These are phyloP conservation scores for Tricholoma terreum DNA, from an alignment of 768 basidiomycete genomes.

Conservation along the genomic window DNA sequence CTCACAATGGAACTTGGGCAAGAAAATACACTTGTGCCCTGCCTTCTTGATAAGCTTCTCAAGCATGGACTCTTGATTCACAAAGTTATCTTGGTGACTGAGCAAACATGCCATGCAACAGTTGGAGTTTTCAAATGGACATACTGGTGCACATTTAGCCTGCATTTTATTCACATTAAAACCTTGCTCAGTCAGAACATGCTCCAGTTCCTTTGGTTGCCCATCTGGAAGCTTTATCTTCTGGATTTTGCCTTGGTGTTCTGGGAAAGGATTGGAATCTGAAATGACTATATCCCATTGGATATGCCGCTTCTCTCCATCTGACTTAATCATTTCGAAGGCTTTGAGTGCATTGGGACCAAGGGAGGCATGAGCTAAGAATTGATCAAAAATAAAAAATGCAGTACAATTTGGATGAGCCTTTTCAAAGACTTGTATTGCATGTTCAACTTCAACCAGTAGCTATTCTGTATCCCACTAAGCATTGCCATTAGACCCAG, in stretches of 20 bases:
- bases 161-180: slow-evolving; percentile 32
- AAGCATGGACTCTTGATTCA: too few species aligned
- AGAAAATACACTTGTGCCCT: too few species aligned
- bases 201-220: slow-evolving; percentile 32
- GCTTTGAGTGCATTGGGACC: slow-evolving; percentile 29
- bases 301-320: slow-evolving; percentile 26
- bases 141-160: slow-evolving; percentile 37
- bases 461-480: too few species aligned
- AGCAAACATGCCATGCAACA: slow-evolving; percentile 38
- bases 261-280: slow-evolving; percentile 20
- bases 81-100: slow-evolving; percentile 16
- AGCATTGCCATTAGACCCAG: too few species aligned
- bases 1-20: too few species aligned
- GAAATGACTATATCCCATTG: slow-evolving; percentile 28
- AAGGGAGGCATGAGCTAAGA: slow-evolving; percentile 32
- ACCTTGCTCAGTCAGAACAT: slow-evolving; percentile 35
- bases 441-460: too few species aligned
- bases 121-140: slow-evolving; percentile 29
- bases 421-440: too few species aligned
- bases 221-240: slow-evolving; percentile 34
- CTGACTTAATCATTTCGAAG: slow-evolving; percentile 28
- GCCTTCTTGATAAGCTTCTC: too few species aligned
- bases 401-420: too few species aligned
- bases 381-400: too few species aligned
- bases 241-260: slow-evolving; percentile 26